Base-by-base conservation (phyloP, 257 asterid species). In the Eustoma russellianum region DNA sequence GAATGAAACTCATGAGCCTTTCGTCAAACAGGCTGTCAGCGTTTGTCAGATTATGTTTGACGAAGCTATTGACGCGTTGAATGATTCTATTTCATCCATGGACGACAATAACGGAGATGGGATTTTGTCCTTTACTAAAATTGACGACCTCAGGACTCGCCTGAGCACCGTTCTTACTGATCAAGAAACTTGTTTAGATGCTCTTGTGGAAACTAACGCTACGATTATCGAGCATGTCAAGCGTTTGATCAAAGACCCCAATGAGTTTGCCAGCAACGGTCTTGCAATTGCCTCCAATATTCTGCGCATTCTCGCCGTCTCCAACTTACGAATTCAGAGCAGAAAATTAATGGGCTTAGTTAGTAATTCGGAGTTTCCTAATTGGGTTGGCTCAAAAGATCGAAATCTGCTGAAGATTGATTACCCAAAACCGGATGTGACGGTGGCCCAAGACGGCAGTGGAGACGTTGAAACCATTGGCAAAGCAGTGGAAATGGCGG, bases 171-270 rank as follows among this genome's bases (percentile, higher is more conserved):
- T 66, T 48, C 33, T 88, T 2, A 85, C 95, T 0, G 78, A 85
- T 46, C 82, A 75, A 9, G 97, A 88, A 30, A 88, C 97, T 41
- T 85, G 97, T 45, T 56, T 80, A 41, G 95, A 88, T 47, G 78
- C 95, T 0, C 69, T 88, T 13, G 77, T 55, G 8, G 97, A 85
- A n/a, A 72, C 44, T 14, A 73, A 80, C 41, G 82, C 83, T 19
- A 70, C 91, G 0, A 41, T 78, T 0, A 50, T 65, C 0, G 67
- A 65, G 0, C 81, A 76, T 1, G 68, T 81, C 33, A 68, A 50
- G 57, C 17, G 13, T 38, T 15, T 59, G 33, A 70, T 79, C 88
- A 77, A 61, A 63, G 77, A 82, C 16, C 77, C 97, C 0, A 71
- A 84, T 5, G 80, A 82, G 57, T 77, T 70, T 46, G 73, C 81